These are phyloP conservation scores for Geotrichum candidum DNA, from an alignment of 1,139 yeast species.

Conservation along the genomic window DNA sequence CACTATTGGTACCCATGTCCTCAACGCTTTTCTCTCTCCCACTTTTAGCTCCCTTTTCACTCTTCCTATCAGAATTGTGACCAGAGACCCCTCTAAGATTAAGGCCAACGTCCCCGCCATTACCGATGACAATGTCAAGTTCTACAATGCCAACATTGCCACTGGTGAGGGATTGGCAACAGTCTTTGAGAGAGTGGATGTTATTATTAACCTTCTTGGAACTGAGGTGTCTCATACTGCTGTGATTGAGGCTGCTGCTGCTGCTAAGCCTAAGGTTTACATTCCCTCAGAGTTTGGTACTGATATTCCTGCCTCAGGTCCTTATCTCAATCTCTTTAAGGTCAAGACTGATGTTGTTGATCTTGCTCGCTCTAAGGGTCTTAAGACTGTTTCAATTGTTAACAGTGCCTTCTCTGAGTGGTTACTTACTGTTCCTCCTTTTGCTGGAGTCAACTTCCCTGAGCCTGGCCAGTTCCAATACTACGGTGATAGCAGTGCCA, in stretches of 20 bases:
- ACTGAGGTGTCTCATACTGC: conserved; percentile 31
- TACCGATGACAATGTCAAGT: conserved; percentile 27
- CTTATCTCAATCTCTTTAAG: conserved; percentile 37
- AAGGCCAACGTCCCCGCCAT: conserved; percentile 38
- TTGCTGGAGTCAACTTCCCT: conserved; percentile 34
- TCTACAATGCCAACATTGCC: conserved; percentile 26
- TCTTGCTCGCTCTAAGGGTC: conserved; percentile 41
- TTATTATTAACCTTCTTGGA: conserved; percentile 44
- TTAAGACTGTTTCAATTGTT: conserved; percentile 47
- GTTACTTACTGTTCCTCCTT: conserved; percentile 21
- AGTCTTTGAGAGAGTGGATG: conserved; percentile 47
- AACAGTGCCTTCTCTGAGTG: conserved; percentile 43
- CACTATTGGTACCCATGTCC: conserved; percentile 43
- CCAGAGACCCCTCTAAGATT: conserved; percentile 41
- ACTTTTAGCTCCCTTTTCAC: conserved; percentile 41
- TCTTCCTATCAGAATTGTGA: conserved; percentile 48
- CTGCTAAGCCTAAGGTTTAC: conserved; percentile 45
- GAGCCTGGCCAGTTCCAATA: conserved; percentile 14
- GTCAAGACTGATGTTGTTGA: conserved; percentile 41
- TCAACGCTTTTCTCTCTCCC: conserved; percentile 44
- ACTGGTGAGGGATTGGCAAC: conserved; percentile 30
- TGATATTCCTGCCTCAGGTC: conserved; percentile 34
- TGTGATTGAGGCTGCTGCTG: conserved; percentile 37
- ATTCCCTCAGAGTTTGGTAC: conserved; percentile 61
- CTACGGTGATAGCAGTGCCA: conserved; percentile 40